Evolutionary conservation across 2,329 filamentous ascomycete species (phyloP), one percentile per base, ranked within the genome.

Genomic region (Aspergillus novofumigatus): DNA sequence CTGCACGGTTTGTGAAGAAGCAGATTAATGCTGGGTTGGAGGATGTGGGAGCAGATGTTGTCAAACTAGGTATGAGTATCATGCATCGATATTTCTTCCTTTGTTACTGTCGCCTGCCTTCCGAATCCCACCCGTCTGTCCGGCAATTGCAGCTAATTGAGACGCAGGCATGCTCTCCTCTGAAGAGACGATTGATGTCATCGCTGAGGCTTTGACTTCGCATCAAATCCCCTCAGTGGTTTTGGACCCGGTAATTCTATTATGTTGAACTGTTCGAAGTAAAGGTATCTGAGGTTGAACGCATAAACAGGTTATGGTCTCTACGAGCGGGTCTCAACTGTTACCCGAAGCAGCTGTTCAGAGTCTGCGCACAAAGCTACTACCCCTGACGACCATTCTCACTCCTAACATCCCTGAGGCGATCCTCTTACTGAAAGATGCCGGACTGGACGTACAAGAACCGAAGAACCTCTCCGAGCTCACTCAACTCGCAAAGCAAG

Each of bases 31-130:
- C 90, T 25, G 91, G 89, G 35, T 80, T 96, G 51, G 86, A 86
- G 48, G 94, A 97, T 76, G 84, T 97, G 59, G 89, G 88, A 3
- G 87, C 90, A 3, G 91, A 96, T 79, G 91, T 96, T 49, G 85
- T 97, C 63, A 97, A 97, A 77, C 92, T 91, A 50, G 93, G 92
- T 95, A 73, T 55, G 44, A 14, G 26, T 20, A 32, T 42, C 9
- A n/a, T 10, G 35, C n/a, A 51, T 28, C 1, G 41, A 21, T 32
- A 25, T 23, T 32, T 9, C 3, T 45, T 21, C 23, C 20, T 10
- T 26, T 28, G 14, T 21, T 21, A 45, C 26, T 32, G 8, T 42
- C 9, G 41, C 29, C 14, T 35, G 52, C 54, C 54, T 52, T 6
- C 6, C 21, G 5, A n/a, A 50, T 10, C 21, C 11, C 11, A 45